Evolutionary conservation across 495 filamentous ascomycete species (phyloP), one percentile per base, ranked within the genome.

Genomic region (Lichina pygmaea): DNA sequence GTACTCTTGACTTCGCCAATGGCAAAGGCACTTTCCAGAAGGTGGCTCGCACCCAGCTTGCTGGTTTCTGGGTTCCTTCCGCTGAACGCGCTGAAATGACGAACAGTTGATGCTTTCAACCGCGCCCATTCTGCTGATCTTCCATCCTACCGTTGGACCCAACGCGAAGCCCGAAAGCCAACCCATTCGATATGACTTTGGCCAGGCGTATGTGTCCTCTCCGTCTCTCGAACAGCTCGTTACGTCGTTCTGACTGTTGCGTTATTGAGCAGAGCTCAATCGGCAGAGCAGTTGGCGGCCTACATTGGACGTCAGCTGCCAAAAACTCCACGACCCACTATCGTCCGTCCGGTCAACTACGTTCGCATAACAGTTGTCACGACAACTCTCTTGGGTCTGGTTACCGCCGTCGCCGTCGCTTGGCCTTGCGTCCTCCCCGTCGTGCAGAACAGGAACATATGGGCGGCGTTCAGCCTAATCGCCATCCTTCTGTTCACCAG

Each of bases 401-500:
- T 79, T 9, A 81, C 80, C 3, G 65, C 77, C 48, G 52, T 78
- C 44, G 77, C 73, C 46, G 76, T 86, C 33, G 71, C 77, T n/a
- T 81, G 73, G 55, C 81, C 84, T 8, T 84, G 84, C 53, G 49
- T 93, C 6, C 57, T 89, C n/a, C 89, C 91, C 31, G 57, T 93
- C 46, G 62, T 95, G 34, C 81, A 83, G 55, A 94, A 81, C 59
- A 72, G 86, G 45, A 94, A 89, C 48, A 60, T 94, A 31, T 99
- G 89, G 91, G 85, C 89, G 33, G 86, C 79, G 31, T 56, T 93
- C 51, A 86, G 80, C 56, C 63, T 99, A 44, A 81, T 99, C 51
- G 70, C 73, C 7, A 83, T 99, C 48, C 72, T 99, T 39, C 64
- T 99, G 33, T 99, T 99, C 63, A 95, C 81, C 34, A 84, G 77